Percentiles rank a stretch among this genome's conserved stretches.
These are phyloP conservation scores for Cryphonectria naterciae DNA, from an alignment of 2,329 filamentous ascomycete genomes.

Conservation along the genomic window DNA sequence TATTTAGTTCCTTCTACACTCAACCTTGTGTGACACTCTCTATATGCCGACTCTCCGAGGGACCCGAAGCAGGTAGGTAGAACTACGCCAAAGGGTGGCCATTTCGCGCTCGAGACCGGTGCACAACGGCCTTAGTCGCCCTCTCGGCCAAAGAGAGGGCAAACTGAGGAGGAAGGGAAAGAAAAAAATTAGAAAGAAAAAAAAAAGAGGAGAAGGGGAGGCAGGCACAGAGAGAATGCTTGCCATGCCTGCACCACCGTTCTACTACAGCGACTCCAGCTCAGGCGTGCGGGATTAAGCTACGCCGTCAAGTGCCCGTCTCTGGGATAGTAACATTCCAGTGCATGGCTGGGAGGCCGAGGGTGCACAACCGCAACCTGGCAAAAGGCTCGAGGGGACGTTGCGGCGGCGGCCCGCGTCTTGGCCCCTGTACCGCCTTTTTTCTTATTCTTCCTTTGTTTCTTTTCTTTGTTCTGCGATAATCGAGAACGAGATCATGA, in stretches of 20 bases:
- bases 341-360: neutral
- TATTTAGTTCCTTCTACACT: neutral
- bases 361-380: neutral
- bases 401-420: neutral
- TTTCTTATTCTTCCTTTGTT: neutral
- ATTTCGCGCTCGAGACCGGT: neutral
- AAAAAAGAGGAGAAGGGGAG: too few relatives aligned
- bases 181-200: too few relatives aligned
- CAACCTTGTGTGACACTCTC: neutral
- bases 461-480: neutral
- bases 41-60: neutral
- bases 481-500: neutral
- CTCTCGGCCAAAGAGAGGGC: neutral
- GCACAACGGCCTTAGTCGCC: neutral
- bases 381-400: neutral
- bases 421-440: neutral
- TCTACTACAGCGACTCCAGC: neutral
- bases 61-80: neutral
- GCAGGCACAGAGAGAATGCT: neutral
- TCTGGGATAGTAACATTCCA: neutral
- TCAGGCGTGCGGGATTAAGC: neutral
- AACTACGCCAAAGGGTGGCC: neutral
- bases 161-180: too few relatives aligned
- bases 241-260: neutral
- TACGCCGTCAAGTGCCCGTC: neutral